Percentiles rank a stretch among this genome's conserved stretches.
phyloP scores from a whole-genome alignment of 2,329 filamentous ascomycete genomes.

The Phoma sp. region DNA sequence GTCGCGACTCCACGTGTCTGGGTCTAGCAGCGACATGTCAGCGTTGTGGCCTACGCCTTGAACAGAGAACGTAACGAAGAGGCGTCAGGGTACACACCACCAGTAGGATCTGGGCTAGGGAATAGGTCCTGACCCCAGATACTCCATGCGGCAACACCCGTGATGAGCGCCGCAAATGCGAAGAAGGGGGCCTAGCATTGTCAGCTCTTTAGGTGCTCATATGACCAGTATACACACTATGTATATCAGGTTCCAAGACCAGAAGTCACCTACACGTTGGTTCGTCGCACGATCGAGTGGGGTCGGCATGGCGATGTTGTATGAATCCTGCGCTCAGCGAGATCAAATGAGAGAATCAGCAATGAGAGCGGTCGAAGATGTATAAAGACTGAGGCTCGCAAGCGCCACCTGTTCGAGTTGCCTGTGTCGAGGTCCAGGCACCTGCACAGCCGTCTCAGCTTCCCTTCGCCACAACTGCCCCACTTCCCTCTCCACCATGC shows the following conservation, averaged over 20 bases:
- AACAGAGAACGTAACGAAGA: neutral
- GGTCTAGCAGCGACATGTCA: constrained; percentile 53
- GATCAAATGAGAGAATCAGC: neutral
- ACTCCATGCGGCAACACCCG: constrained; percentile 79
- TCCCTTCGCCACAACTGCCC: constrained; percentile 32
- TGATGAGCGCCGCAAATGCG: constrained; percentile 77
- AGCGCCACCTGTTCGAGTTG: constrained; percentile 4
- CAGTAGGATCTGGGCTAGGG: constrained; percentile 78
- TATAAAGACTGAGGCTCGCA: constrained; percentile 6
- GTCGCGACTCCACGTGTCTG: constrained; percentile 75
- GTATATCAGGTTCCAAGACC: constrained; percentile 30
- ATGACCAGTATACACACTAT: constrained; percentile 23
- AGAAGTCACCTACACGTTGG: constrained; percentile 47
- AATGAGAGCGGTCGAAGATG: neutral
- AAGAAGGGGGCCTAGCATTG: constrained; percentile 43
- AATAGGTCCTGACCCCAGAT: constrained; percentile 90
- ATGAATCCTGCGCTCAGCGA: neutral
- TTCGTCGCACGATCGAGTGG: constrained; percentile 56
- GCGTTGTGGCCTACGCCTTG: neutral
- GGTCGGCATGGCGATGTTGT: constrained; percentile 52
- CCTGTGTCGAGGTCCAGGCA: neutral
- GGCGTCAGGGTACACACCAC: constrained; percentile 58
- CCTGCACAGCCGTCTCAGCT: neutral
- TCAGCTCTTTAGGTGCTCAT: constrained; percentile 7
- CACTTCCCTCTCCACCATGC: constrained; percentile 22